Evolutionary conservation across 2,329 filamentous ascomycete species (phyloP), one percentile per base, ranked within the genome.

Genomic region (Penicillium polonicum): DNA sequence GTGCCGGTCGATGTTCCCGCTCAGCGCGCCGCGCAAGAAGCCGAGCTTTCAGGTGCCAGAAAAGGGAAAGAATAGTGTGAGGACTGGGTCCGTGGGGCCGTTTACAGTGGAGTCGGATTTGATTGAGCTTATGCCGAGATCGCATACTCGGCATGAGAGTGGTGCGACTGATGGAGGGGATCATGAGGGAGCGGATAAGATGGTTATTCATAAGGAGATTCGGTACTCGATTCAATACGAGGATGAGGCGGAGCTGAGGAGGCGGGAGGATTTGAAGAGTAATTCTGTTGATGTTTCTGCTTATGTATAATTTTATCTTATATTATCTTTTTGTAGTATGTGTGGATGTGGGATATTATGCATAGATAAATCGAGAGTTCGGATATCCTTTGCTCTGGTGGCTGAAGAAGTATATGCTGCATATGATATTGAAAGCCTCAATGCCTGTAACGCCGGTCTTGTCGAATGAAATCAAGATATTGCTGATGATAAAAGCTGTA

Each of bases 151-250:
- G 10, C 33, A 42, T 29, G 48, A 29, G 17, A 55, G 59, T 55
- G 23, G 29, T 17, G 55, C 27, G 15, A 64, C 61, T 52, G 58
- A 60, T 36, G 61, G 58, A 12, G 63, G 49, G 19, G 57, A 62
- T 17, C 48, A 49, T 45, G 48, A 61, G 10, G 60, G 57, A 35
- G 36, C 48, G 9, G 60, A 65, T 27, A 65, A 56, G 57, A 71
- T 74, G 72, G 68, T 72, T 27, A 74, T 74, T 44, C 65, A 66
- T 46, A 74, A 74, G 57, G 71, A 74, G 52, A 63, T 74, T 33
- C 60, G 65, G 43, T 72, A 70, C 50, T 65, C 68, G 5, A 60
- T 72, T 41, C 64, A 72, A 57, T 71, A 65, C 61, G 66, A 68
- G 35, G 57, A 58, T 55, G 67, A 69, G 45, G 61, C 49, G 29